These are phyloP conservation scores for Plectosphaerella plurivora DNA, from an alignment of 2,329 filamentous ascomycete genomes.

Conservation along the genomic window DNA sequence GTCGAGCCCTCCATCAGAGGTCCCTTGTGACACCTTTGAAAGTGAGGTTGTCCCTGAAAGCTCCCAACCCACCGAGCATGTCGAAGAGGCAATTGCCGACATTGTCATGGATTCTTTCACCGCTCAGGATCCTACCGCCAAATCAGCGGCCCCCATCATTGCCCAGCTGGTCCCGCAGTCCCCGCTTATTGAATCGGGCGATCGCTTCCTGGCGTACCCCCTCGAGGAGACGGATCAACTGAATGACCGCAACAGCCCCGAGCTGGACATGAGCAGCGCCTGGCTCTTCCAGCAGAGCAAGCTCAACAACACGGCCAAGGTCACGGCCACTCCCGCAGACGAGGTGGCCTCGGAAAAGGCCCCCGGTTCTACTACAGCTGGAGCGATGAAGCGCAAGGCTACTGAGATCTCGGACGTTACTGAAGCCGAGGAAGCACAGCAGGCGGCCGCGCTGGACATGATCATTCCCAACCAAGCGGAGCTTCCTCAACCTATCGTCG, in stretches of 20 bases:
- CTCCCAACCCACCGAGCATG: too few relatives aligned
- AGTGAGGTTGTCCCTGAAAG: too few relatives aligned
- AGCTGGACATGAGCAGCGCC: conserved; percentile 12
- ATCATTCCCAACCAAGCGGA: too few relatives aligned
- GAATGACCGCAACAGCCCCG: conserved; percentile 4
- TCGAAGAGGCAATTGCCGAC: too few relatives aligned
- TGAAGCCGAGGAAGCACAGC: conserved; percentile 9
- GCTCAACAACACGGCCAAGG: background rate
- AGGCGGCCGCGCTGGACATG: background rate
- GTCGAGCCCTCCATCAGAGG: too few relatives aligned
- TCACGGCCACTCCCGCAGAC: background rate
- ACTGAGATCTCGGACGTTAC: conserved; percentile 20
- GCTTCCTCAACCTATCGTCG: too few relatives aligned
- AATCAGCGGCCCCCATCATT: too few relatives aligned
- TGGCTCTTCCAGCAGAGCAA: conserved; percentile 12
- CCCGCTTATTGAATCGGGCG: conserved; percentile 1
- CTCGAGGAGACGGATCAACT: conserved; percentile 1
- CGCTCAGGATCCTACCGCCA: too few relatives aligned
- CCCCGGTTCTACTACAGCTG: too few relatives aligned
- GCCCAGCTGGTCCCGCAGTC: background rate
- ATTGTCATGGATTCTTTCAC: too few relatives aligned
- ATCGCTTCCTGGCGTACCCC: conserved; percentile 7
- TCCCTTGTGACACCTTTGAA: too few relatives aligned
- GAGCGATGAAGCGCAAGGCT: conserved; percentile 24
- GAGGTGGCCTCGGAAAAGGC: too few relatives aligned